phyloP scores from a whole-genome alignment of 2,329 filamentous ascomycete species.

The Curvularia verruculosa region DNA sequence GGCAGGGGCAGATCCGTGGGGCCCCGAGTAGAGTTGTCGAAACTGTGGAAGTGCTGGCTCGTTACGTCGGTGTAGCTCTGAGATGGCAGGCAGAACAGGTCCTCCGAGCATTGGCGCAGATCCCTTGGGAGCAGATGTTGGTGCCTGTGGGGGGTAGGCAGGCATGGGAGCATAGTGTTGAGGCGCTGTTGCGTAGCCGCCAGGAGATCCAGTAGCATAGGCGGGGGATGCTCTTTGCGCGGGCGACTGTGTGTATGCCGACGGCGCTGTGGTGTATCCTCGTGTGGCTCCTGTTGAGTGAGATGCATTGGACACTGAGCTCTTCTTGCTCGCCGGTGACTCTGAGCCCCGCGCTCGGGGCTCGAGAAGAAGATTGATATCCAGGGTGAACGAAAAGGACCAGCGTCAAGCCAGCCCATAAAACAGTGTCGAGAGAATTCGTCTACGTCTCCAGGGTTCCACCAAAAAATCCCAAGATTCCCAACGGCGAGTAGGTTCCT shows the following conservation, averaged over 20 bases:
- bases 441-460: constrained; percentile 24
- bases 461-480: constrained; percentile 16
- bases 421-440: constrained; percentile 24
- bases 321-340: constrained; percentile 61
- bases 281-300: constrained; percentile 52
- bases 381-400: constrained; percentile 74
- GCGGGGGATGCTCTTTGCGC: constrained; percentile 42
- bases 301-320: constrained; percentile 47
- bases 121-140: constrained; percentile 33
- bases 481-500: constrained; percentile 4
- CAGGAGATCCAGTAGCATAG: constrained; percentile 38
- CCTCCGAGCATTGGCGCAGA: constrained; percentile 44
- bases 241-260: constrained; percentile 45
- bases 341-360: constrained; percentile 73
- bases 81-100: constrained; percentile 48
- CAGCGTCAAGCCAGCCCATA: constrained; percentile 54
- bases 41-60: constrained; percentile 50
- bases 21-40: constrained; percentile 47
- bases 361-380: constrained; percentile 91
- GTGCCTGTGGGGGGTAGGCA: constrained; percentile 34
- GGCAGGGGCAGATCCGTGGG: constrained; percentile 46
- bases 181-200: constrained; percentile 23
- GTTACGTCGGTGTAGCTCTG: constrained; percentile 46
- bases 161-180: constrained; percentile 39
- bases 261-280: constrained; percentile 45